Percentiles rank a stretch among this genome's conserved stretches.
These are phyloP conservation scores for Beauveria sp. DNA, from an alignment of 2,329 filamentous ascomycete genomes.

Conservation along the genomic window DNA sequence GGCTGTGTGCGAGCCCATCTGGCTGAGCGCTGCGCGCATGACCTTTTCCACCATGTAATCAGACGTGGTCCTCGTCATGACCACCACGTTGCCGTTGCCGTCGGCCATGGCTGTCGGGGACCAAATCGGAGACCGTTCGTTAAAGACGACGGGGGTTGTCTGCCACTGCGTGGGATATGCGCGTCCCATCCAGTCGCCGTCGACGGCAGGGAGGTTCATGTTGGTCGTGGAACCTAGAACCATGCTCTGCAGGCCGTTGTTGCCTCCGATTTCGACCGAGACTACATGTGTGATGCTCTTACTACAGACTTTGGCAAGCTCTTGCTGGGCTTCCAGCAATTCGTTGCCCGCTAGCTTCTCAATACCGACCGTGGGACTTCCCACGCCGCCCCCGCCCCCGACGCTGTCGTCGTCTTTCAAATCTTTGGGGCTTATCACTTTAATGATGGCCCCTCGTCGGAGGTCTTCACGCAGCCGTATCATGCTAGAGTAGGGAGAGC, in stretches of 20 bases:
- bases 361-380: constrained; percentile 52
- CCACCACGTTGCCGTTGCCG: constrained; percentile 43
- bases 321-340: constrained; percentile 41
- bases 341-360: constrained; percentile 54
- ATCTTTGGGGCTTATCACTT: constrained; percentile 43
- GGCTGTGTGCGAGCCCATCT: constrained; percentile 48
- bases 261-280: constrained; percentile 58
- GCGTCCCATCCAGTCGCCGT: constrained; percentile 51
- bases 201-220: constrained; percentile 43
- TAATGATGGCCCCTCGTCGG: constrained; percentile 40
- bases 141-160: constrained; percentile 45
- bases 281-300: constrained; percentile 48
- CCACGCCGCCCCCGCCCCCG: constrained; percentile 49
- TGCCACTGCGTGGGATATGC: constrained; percentile 50
- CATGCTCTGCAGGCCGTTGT: constrained; percentile 54
- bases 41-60: constrained; percentile 41
- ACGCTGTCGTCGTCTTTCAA: constrained; percentile 44
- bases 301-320: constrained; percentile 45
- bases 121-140: constrained; percentile 38
- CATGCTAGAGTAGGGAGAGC: constrained; percentile 44
- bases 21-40: constrained; percentile 42
- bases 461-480: constrained; percentile 45
- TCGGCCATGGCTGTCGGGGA: constrained; percentile 41
- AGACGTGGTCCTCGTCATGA: constrained; percentile 40
- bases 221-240: constrained; percentile 46